These are phyloP conservation scores for Fusarium verrucosum DNA, from an alignment of 2,329 filamentous ascomycete species.

Conservation along the genomic window DNA sequence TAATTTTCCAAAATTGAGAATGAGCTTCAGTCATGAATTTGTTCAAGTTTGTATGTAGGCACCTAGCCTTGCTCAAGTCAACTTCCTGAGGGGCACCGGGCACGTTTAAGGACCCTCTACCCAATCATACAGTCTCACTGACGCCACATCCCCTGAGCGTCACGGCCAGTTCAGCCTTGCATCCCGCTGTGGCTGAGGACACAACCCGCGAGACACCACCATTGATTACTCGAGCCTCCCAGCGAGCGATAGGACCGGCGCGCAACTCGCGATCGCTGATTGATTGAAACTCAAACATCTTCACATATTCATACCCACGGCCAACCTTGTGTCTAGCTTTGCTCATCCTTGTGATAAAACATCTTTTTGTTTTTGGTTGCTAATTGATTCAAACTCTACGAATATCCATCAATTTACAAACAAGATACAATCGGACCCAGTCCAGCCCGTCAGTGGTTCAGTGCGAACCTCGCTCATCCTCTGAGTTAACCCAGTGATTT, in stretches of 20 bases:
- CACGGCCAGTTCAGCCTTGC: slow-evolving; percentile 20
- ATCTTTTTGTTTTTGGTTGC: neutral
- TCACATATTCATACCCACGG: neutral
- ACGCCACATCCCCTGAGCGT: slow-evolving; percentile 28
- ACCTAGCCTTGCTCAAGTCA: slow-evolving; percentile 7
- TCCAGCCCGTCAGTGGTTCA: neutral
- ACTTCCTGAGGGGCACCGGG: slow-evolving; percentile 23
- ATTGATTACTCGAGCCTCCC: slow-evolving; percentile 28
- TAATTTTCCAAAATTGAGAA: too few relatives aligned
- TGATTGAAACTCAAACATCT: slow-evolving; percentile 5
- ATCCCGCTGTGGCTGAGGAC: slow-evolving; percentile 17
- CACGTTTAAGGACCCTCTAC: neutral
- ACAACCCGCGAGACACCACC: slow-evolving; percentile 22
- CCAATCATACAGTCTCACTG: slow-evolving; percentile 10
- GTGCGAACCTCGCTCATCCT: slow-evolving; percentile 2
- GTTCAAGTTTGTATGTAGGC: too few relatives aligned
- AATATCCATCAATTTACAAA: slow-evolving; percentile 2
- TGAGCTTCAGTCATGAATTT: neutral
- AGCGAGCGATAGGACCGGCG: slow-evolving; percentile 11
- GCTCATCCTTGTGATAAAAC: neutral
- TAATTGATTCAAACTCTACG: neutral
- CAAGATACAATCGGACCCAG: neutral
- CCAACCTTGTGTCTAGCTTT: slow-evolving; percentile 4
- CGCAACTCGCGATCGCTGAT: slow-evolving; percentile 33
- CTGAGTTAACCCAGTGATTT: neutral